Base-by-base conservation (phyloP, 768 basidiomycete genomes). In the Boletus rufocinnamomeus region DNA sequence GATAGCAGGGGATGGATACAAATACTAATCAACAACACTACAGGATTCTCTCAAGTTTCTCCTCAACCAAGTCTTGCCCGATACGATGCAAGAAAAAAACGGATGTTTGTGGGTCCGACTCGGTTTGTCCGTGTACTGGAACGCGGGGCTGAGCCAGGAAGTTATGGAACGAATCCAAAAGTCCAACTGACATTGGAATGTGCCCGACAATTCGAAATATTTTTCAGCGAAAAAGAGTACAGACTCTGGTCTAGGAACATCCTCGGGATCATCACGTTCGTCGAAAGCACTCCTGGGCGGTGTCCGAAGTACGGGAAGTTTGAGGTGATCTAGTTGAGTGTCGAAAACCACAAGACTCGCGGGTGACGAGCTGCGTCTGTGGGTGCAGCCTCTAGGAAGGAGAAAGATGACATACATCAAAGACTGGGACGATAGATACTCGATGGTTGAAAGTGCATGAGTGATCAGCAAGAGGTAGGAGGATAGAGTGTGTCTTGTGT, bases 301-400 rank as follows among this genome's bases (percentile, higher is more conserved):
- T 27, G 63, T 59, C 32, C 74, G 78, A 28, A 78, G 64, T 14
- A 85, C 69, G 2, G 86, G 83, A 2, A 86, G 72, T 57, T 73
- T 77, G 50, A 86, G 63, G n/a, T 74, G 65, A 49, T 79, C 74
- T n/a, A 89, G 63, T 28, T 74, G 75, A 25, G 84, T 83, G 66
- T 89, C 88, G 62, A 89, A 89, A 17, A 89, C 68, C 16, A 77
- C 82, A 28, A 88, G 67, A 10, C 74, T 68, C 25, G 74, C 63
- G 51, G 60, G 38, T 57, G 66, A 43, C 62, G 69, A 46, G 61
- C 60, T 64, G 52, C 23, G 37, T 34, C 27, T 50, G 46, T 60
- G n/a, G 44, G 55, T 56, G 41, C 46, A 50, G 44, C 10, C 6
- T 45, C 30, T 28, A 27, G 40, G 27, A 17, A 63, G 28, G 28